A percentile compares a stretch with the other conserved stretches of the same genome.
These are phyloP conservation scores for Lodderomyces metapsilosis DNA, from an alignment of 1,139 yeast genomes.

Conservation along the genomic window DNA sequence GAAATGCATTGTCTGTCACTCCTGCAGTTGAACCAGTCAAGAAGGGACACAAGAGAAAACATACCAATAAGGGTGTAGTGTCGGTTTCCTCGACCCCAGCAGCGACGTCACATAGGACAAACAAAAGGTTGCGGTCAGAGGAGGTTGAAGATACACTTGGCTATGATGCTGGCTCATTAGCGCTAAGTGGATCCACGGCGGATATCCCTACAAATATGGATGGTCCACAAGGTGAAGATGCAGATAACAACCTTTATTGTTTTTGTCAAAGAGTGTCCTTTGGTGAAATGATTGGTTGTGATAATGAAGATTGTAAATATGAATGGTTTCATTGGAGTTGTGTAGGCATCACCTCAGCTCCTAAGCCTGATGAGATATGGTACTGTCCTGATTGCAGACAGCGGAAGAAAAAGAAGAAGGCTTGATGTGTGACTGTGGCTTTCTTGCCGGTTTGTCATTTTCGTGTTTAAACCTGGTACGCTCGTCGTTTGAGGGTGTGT, in stretches of 20 bases:
- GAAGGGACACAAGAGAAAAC: constrained; percentile 30
- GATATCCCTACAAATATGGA: constrained; percentile 12
- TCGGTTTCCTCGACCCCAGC: constrained; percentile 1
- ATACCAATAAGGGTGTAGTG: constrained; percentile 12
- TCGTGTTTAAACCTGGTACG: too few relatives aligned
- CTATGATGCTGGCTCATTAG: constrained; percentile 15
- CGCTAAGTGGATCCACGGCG: constrained; percentile 15
- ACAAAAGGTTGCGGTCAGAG: constrained; percentile 26
- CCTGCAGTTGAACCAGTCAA: constrained; percentile 20
- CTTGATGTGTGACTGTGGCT: constrained; percentile 8
- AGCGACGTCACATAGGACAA: not conserved
- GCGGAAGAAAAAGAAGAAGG: constrained; percentile 45
- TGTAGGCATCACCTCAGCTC: constrained; percentile 74
- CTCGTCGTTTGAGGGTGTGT: not conserved
- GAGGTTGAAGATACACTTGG: constrained; percentile 18
- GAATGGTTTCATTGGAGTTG: constrained; percentile 91
- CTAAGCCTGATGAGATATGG: constrained; percentile 66
- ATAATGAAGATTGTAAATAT: constrained; percentile 71
- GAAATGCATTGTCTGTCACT: constrained; percentile 22
- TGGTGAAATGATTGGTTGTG: constrained; percentile 94
- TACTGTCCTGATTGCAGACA: constrained; percentile 68
- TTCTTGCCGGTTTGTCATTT: not conserved
- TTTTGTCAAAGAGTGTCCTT: constrained; percentile 82
- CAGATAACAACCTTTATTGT: constrained; percentile 66
- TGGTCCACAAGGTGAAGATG: constrained; percentile 50